Evolutionary conservation across 176 grass and related monocot species (phyloP).

Genomic region (Paspalum vaginatum): DNA sequence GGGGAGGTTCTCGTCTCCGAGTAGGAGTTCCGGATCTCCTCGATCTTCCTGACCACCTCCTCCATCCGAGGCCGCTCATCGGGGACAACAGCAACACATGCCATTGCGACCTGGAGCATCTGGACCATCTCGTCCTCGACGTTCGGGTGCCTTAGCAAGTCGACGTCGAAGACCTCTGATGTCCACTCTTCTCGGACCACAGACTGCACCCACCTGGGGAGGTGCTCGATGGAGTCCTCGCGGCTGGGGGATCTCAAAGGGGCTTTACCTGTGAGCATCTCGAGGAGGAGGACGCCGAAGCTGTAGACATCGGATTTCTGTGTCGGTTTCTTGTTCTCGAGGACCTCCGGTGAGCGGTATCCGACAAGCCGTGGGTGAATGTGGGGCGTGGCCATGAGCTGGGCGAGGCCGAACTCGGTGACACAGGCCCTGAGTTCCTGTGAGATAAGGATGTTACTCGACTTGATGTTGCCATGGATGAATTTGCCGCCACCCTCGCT

Average conservation of each 20-base stretch:
- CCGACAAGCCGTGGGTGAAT: constrained; percentile 54
- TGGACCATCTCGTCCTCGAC: constrained; percentile 95
- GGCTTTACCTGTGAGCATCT: constrained; percentile 85
- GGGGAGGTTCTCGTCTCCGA: constrained; percentile 38
- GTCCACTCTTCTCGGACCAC: constrained; percentile 97
- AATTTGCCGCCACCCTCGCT: constrained; percentile 46
- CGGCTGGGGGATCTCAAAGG: constrained; percentile 60
- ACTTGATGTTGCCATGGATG: constrained; percentile 87
- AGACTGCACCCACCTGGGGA: constrained; percentile 91
- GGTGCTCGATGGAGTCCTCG: constrained; percentile 68
- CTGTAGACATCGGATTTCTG: constrained; percentile 94
- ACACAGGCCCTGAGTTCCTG: constrained; percentile 52
- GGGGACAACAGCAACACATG: constrained; percentile 66
- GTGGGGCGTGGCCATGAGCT: constrained; percentile 61
- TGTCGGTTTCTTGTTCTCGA: constrained; percentile 61
- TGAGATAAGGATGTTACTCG: constrained; percentile 78
- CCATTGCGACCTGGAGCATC: constrained; percentile 87
- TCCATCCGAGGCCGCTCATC: constrained; percentile 71
- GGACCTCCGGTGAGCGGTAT: constrained; percentile 84
- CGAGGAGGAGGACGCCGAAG: constrained; percentile 85
- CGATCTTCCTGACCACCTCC: constrained; percentile 73
- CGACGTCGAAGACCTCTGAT: constrained; percentile 93
- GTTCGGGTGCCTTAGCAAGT: constrained; percentile 68
- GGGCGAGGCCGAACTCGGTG: constrained; percentile 66
- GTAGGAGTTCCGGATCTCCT: constrained; percentile 54